Base-by-base conservation (phyloP, 2,329 filamentous ascomycete genomes). In the Pseudomassariella vexata region DNA sequence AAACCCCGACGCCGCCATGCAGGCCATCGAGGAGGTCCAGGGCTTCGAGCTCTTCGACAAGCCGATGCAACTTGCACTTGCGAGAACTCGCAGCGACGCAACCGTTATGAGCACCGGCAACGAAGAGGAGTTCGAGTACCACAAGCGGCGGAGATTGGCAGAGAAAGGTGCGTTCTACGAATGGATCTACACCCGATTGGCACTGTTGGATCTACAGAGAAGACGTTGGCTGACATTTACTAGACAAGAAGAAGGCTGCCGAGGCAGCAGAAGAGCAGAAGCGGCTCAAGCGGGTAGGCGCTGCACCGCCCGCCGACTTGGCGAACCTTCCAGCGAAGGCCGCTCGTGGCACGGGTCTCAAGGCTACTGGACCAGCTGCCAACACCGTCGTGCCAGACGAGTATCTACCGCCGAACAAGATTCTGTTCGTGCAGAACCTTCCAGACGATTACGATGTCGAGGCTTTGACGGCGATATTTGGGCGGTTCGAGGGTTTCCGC, bases 361-460 rank as follows among this genome's bases (percentile, higher is more conserved):
- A 94, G 57, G 76, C 85, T 5, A 83, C 82, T 1, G 78, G 76
- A 36, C 72, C 78, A 5, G 69, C 77, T 10, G 70, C 78, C 2
- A 70, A 81, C 4, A 72, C 83, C 9, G 82, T 88, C 34, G 81
- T 96, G 12, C 88, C 89, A n/a, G 92, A 96, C 73, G 92, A 98
- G 63, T 96, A 95, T 59, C 76, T 96, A 4, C 90, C 90, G 4
- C 90, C 92, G 21, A 96, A 96, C 75, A 95, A 95, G 67, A 94
- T 88, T 45, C 74, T 98, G 21, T 94, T 96, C 64, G 68, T 96
- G 39, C 87, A 94, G 65, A 90, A 96, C 49, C 63, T 98, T 21
- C 89, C 92, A 7, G 85, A 90, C 42, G 84, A 87, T 43, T 87
- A 85, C 60, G 84, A 85, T 56, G 78, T 85, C 50, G 88, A 94